These are phyloP conservation scores for Agarophyton chilense DNA, from an alignment of 23 red algal genomes.

Conservation along the genomic window DNA sequence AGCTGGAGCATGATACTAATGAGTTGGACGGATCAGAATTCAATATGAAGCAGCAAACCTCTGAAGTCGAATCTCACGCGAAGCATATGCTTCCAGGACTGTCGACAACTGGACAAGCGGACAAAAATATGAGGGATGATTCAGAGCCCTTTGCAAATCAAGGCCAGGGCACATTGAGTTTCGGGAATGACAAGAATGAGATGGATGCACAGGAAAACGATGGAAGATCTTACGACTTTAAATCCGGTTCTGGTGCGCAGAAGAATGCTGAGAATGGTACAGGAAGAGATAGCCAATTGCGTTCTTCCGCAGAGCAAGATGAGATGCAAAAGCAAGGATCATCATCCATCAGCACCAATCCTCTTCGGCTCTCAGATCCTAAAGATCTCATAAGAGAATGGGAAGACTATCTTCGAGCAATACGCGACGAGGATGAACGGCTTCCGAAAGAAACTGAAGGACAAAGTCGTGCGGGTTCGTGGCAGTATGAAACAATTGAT, in stretches of 20 bases:
- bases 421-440: not conserved
- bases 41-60: not conserved
- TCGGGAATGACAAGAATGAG: not conserved
- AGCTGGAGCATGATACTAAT: not conserved
- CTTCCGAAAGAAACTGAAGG: not conserved
- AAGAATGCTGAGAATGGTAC: not conserved
- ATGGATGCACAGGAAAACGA: not conserved
- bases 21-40: not conserved
- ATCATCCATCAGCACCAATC: slow-evolving; percentile 22
- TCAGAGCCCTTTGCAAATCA: slow-evolving; percentile 5
- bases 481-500: slow-evolving; percentile 27
- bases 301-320: not conserved
- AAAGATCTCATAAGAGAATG: slow-evolving; percentile 47
- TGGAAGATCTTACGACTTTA: not conserved
- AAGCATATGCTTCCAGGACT: slow-evolving; percentile 3
- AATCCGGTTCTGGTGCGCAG: not conserved
- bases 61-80: not conserved
- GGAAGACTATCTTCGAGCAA: slow-evolving; percentile 20
- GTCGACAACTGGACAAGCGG: slow-evolving; percentile 5
- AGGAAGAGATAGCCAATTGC: not conserved
- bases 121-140: not conserved
- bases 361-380: slow-evolving; percentile 29
- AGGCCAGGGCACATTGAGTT: not conserved
- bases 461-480: slow-evolving; percentile 19
- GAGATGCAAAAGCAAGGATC: not conserved